These are phyloP conservation scores for Micromonas commoda DNA, from an alignment of 139 green algal species.

Conservation along the genomic window DNA sequence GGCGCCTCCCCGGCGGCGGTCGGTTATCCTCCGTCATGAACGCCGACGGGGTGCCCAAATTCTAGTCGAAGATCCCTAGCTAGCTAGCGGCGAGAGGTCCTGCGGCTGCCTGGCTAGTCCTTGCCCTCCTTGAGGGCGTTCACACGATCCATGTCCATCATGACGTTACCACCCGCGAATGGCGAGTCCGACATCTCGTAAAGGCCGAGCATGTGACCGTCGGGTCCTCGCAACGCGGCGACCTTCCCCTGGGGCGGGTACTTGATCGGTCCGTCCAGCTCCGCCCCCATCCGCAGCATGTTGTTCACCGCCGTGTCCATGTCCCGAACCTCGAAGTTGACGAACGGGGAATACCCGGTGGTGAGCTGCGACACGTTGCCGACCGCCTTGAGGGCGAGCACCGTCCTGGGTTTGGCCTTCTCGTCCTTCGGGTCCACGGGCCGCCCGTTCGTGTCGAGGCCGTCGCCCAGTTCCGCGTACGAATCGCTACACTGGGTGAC, in stretches of 20 bases:
- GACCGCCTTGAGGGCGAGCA: neutral
- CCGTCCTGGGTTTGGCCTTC: neutral
- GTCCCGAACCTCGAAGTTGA: slow-evolving; percentile 65
- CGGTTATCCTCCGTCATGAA: too few relatives aligned
- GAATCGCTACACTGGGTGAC: slow-evolving; percentile 55
- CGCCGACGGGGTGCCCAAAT: too few relatives aligned
- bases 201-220: slow-evolving; percentile 26
- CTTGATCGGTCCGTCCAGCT: slow-evolving; percentile 62
- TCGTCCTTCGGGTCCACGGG: neutral
- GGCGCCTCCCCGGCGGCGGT: too few relatives aligned
- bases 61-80: too few relatives aligned
- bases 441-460: too few relatives aligned
- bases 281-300: slow-evolving; percentile 52
- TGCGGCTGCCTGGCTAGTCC: too few relatives aligned
- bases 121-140: too few relatives aligned
- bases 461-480: slow-evolving; percentile 60
- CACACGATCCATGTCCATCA: neutral
- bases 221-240: slow-evolving; percentile 5
- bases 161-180: neutral
- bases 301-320: slow-evolving; percentile 52
- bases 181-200: slow-evolving; percentile 5
- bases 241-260: slow-evolving; percentile 58
- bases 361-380: slow-evolving; percentile 45
- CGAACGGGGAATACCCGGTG: slow-evolving; percentile 55
- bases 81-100: too few relatives aligned